These are phyloP conservation scores for Acaromyces ingoldii DNA, from an alignment of 1,284 basidiomycete species.

Conservation along the genomic window DNA sequence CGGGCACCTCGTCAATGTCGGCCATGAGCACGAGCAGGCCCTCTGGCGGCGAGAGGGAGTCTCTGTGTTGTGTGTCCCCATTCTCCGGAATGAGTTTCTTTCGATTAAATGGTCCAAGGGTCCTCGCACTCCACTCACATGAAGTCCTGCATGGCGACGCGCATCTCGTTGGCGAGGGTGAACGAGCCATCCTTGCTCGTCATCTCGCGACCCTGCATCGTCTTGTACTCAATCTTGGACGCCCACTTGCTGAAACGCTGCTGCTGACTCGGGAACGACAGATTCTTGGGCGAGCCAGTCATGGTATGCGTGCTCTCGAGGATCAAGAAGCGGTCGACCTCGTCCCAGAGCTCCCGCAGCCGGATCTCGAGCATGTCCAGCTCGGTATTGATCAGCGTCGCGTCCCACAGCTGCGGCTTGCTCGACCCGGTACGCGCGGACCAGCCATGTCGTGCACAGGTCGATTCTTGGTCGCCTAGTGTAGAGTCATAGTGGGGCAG, in stretches of 20 bases:
- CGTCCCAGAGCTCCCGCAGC: constrained; percentile 61
- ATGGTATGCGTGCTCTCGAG: constrained; percentile 59
- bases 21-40: constrained; percentile 61
- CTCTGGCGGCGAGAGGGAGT: constrained; percentile 52
- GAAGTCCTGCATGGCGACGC: constrained; percentile 36
- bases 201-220: constrained; percentile 17
- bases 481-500: constrained; percentile 62
- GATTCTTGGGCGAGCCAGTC: neutral
- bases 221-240: constrained; percentile 58
- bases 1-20: constrained; percentile 67
- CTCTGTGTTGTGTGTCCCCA: constrained; percentile 11
- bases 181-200: constrained; percentile 51
- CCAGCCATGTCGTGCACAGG: constrained; percentile 62
- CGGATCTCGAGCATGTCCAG: constrained; percentile 67
- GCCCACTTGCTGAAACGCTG: constrained; percentile 58
- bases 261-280: constrained; percentile 51
- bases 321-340: constrained; percentile 65
- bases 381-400: constrained; percentile 56
- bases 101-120: too few species aligned
- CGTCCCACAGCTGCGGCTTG: constrained; percentile 13
- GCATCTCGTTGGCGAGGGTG: constrained; percentile 52
- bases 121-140: neutral
- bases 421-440: constrained; percentile 12
- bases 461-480: constrained; percentile 53
- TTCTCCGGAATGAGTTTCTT: neutral